Percentiles rank a stretch among this genome's conserved stretches.
These are phyloP conservation scores for Aspergillus quadrilineatus DNA, from an alignment of 2,329 filamentous ascomycete genomes.

Conservation along the genomic window DNA sequence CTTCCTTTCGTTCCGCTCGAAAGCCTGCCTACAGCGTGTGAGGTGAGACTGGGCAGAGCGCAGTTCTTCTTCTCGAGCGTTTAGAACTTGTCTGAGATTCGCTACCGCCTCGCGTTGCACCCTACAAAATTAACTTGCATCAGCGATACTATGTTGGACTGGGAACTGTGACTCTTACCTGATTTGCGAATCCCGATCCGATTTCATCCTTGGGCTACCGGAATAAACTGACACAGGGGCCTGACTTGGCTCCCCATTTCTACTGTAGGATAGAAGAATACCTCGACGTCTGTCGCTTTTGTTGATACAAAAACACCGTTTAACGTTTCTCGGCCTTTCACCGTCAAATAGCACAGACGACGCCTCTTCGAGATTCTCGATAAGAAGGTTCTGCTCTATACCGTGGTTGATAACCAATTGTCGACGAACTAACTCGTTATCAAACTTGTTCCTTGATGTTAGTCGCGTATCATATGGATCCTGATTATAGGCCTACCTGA, in stretches of 20 bases:
- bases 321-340: conserved; percentile 66
- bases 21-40: conserved; percentile 50
- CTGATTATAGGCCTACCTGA: conserved; percentile 45
- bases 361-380: conserved; percentile 67
- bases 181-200: conserved; percentile 69
- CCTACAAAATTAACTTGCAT: conserved; percentile 25
- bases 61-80: conserved; percentile 52
- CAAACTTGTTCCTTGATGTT: conserved; percentile 55
- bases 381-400: conserved; percentile 82
- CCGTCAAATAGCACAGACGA: conserved; percentile 66
- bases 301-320: conserved; percentile 63
- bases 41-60: conserved; percentile 50
- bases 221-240: conserved; percentile 55
- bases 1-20: conserved; percentile 51
- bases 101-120: conserved; percentile 50
- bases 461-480: conserved; percentile 15
- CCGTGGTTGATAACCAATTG: conserved; percentile 77
- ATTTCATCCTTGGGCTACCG: conserved; percentile 70
- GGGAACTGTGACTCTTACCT: conserved; percentile 33
- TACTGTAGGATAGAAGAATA: conserved; percentile 56
- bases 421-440: conserved; percentile 73
- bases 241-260: conserved; percentile 50
- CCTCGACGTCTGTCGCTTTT: conserved; percentile 64
- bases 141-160: neutral
- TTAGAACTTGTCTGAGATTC: conserved; percentile 57